Evolutionary conservation across 163 green algal genomes (phyloP), one percentile per base, ranked within the genome.

Genomic region (Volvox carteri): DNA sequence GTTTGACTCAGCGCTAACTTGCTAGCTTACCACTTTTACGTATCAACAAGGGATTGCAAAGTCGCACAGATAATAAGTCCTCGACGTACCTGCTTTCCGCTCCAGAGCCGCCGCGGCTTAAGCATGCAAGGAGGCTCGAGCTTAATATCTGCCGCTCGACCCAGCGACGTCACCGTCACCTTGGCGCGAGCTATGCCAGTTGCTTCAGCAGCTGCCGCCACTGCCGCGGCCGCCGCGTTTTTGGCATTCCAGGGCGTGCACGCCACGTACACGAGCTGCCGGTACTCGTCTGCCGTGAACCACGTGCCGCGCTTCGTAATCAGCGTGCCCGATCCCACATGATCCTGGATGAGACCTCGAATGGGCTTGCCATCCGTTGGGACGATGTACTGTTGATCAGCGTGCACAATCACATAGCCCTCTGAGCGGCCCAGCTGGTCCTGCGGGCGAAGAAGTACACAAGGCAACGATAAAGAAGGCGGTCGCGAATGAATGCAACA

Each of bases 341-440:
- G 91, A 89, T 99, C 98, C 95, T 99, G 98, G 91, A 99, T 99
- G 44, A 99, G 96, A 1, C 98, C 98, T 16, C 94, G 91, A 72
- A 99, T 95, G 48, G 98, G 98, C 87, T 98, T 98, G 87, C 98
- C 98, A 85, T 98, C 96, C 7, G 98, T 99, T 33, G 98, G 98
- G 68, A 98, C 96, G 73, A 98, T 99, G 95, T 97, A 99, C 92
- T 99, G 98, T 54, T 97, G 86, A 90, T 99, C 96, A 0, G 98
- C 97, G 86, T 98, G 94, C 14, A 99, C 97, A 70, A 99, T 99
- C 81, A 92, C 92, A 91, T 98, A 98, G 37, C 96, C 98, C 94
- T 99, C 98, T 0, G 98, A 95, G 6, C 98, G 92, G 0, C 92
- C 96, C 30, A 97, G 86, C 54, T 97, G 95, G 92, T 97, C 96